These are phyloP conservation scores for Alloascoidea hylecoeti DNA, from an alignment of 805 yeast genomes.

Conservation along the genomic window DNA sequence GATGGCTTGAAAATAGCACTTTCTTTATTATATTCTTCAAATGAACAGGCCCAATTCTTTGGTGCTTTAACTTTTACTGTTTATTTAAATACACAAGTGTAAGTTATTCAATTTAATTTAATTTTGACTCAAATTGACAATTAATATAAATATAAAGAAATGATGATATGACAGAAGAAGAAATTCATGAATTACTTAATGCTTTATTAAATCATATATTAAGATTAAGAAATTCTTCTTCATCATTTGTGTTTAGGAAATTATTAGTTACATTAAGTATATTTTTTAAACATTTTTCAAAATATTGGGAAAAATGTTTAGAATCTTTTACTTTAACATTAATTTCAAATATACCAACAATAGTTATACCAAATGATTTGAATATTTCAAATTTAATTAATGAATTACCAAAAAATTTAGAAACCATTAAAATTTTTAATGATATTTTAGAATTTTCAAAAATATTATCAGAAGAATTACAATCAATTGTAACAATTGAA, in stretches of 20 bases:
- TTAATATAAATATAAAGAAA: too few species aligned
- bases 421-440: too few species aligned
- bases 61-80: conserved; percentile 77
- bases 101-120: not conserved
- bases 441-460: conserved; percentile 5
- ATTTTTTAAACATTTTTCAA: conserved; percentile 25
- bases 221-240: conserved; percentile 6
- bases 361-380: too few species aligned
- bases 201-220: too few species aligned
- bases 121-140: too few species aligned
- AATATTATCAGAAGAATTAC: conserved; percentile 7
- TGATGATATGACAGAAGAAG: too few species aligned
- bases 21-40: conserved; percentile 24
- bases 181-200: too few species aligned
- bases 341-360: too few species aligned
- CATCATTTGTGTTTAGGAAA: conserved; percentile 37
- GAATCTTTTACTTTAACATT: conserved; percentile 11
- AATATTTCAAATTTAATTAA: too few species aligned
- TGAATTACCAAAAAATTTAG: too few species aligned
- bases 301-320: conserved; percentile 27
- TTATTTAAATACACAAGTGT: conserved; percentile 24
- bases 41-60: conserved; percentile 34
- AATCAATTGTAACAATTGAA: too few species aligned
- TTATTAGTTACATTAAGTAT: conserved; percentile 39
- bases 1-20: conserved; percentile 47